phyloP scores from a whole-genome alignment of 306 rosid genomes.

The Quercus suber region DNA sequence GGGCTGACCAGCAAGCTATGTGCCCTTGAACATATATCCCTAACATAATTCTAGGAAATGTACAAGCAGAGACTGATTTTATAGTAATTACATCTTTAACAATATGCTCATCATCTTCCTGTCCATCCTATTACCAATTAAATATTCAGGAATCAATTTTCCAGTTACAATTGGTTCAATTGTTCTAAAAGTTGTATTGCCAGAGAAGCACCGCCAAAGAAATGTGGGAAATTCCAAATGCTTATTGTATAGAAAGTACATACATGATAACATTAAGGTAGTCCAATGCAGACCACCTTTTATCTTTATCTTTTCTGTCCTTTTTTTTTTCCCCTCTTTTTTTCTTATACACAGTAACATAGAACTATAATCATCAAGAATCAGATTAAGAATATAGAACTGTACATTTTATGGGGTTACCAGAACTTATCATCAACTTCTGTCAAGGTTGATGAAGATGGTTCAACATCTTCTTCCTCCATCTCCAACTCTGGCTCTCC shows the following conservation, averaged over 20 bases:
- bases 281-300: slow-evolving; percentile 59
- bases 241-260: slow-evolving; percentile 39
- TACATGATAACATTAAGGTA: slow-evolving; percentile 37
- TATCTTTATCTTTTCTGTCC: background rate
- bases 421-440: slow-evolving; percentile 68
- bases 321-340: slow-evolving; percentile 14
- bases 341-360: slow-evolving; percentile 62
- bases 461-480: slow-evolving; percentile 56
- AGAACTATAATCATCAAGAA: slow-evolving; percentile 63
- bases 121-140: background rate
- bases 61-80: background rate
- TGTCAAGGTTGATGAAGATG: slow-evolving; percentile 38
- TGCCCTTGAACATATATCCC: background rate
- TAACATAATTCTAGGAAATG: background rate
- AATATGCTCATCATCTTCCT: background rate
- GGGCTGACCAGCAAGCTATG: background rate
- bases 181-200: background rate
- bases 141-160: background rate
- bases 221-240: slow-evolving; percentile 15
- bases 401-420: slow-evolving; percentile 68
- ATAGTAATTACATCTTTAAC: background rate
- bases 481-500: slow-evolving; percentile 73
- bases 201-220: slow-evolving; percentile 3
- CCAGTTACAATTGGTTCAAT: background rate
- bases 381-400: slow-evolving; percentile 50